Evolutionary conservation across 352 stramenopile species (phyloP), one percentile per base, ranked within the genome.

Genomic region (Stramenopiles sp.): DNA sequence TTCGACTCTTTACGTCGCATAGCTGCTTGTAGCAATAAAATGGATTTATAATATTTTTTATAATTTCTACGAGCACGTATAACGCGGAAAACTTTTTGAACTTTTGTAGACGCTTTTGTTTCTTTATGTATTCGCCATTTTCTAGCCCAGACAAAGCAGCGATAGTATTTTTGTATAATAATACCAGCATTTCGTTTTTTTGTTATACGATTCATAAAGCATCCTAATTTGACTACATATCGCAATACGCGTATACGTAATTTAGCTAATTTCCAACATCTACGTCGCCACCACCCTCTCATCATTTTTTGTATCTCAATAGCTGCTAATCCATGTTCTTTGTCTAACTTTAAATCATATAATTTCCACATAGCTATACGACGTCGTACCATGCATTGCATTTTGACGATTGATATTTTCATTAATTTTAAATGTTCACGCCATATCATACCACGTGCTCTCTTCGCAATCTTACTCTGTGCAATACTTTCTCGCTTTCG

Each of bases 221-320:
- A 20, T 23, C 53, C 53, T 69, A 69, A 23, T 27, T 27, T 20
- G 27, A 69, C 53, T 20, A 69, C 53, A 69, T 23, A 69, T 27
- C 53, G 53, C 20, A 69, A 27, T 27, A 69, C 53, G 20, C 53
- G 53, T 23, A 69, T 69, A 23, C 53, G 20, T 69, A 69, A 69
- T 27, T 69, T 69, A 23, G 53, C 53, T 69, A 69, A 69, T 69
- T 69, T 69, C 53, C 53, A 69, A 27, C 53, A 69, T 23, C 53
- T 20, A 23, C 53, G 53, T 69, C 53, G 20, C 53, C 53, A 69
- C 53, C 53, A 69, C 27, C 53, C 53, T 20, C 53, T 20, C 53
- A 69, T 69, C 53, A 69, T 69, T 69, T 69, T 69, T 27, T 69
- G 53, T 69, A 69, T 69, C 27, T 69, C 20, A 23, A 69, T 69